phyloP scores from a whole-genome alignment of 176 grass and related monocot species.

The Triticum dicoccoides region DNA sequence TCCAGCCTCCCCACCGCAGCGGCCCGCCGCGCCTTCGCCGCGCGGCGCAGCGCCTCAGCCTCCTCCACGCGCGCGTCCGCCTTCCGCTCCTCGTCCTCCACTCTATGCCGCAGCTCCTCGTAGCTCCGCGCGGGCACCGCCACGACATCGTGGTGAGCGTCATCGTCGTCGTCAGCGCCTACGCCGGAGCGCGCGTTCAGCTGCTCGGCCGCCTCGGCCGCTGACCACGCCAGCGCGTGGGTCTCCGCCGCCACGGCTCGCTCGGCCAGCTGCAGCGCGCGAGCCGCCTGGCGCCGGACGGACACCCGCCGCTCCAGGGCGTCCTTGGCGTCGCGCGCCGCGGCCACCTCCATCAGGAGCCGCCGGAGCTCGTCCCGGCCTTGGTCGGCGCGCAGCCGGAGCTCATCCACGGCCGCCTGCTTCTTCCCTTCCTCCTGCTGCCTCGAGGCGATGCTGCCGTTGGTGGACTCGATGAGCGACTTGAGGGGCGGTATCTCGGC shows the following conservation, averaged over 20 bases:
- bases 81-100: constrained; percentile 25
- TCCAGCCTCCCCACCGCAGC: constrained; percentile 31
- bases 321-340: constrained; percentile 15
- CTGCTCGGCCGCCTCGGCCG: not conserved
- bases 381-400: not conserved
- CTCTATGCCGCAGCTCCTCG: constrained; percentile 15
- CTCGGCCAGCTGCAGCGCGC: constrained; percentile 34
- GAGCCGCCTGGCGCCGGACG: constrained; percentile 30
- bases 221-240: constrained; percentile 36
- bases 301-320: constrained; percentile 25
- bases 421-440: constrained; percentile 29
- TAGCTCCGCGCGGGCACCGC: constrained; percentile 24
- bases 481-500: constrained; percentile 29
- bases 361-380: constrained; percentile 14
- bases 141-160: constrained; percentile 18
- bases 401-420: constrained; percentile 20
- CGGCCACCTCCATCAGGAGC: constrained; percentile 23
- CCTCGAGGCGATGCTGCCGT: not conserved
- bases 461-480: constrained; percentile 35
- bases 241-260: constrained; percentile 33
- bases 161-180: not conserved
- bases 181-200: not conserved
- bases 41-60: constrained; percentile 14
- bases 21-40: constrained; percentile 32
- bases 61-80: constrained; percentile 29